A percentile compares a stretch with the other conserved stretches of the same genome.
Evolutionary conservation across 2,329 filamentous ascomycete genomes (phyloP).

Genomic region (Dryadomyces sulphureus): DNA sequence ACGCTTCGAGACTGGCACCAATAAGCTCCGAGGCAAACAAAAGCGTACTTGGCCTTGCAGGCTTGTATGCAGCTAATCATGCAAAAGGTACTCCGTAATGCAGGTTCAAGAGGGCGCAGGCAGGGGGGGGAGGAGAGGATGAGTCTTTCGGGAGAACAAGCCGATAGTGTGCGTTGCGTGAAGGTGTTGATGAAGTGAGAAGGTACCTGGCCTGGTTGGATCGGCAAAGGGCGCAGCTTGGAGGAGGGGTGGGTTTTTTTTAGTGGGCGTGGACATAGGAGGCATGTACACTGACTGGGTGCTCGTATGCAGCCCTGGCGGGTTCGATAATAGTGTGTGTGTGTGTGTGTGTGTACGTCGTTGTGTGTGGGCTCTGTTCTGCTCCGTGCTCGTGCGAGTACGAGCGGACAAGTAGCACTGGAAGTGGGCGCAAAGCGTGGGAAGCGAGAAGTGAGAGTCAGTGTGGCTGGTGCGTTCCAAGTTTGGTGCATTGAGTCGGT

Average conservation of each 20-base stretch:
- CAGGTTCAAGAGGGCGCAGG: conserved; percentile 9
- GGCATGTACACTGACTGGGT: too few species aligned
- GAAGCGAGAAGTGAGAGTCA: too few species aligned
- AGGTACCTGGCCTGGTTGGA: not conserved
- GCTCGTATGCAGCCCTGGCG: not conserved
- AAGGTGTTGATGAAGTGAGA: not conserved
- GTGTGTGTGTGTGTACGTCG: not conserved
- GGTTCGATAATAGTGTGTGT: not conserved
- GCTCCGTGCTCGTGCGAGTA: not conserved
- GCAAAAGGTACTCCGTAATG: conserved; percentile 8
- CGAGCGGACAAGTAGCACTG: not conserved
- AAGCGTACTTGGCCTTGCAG: conserved; percentile 7
- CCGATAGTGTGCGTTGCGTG: conserved; percentile 2
- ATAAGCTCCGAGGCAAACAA: conserved; percentile 9
- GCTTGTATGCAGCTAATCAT: conserved; percentile 14
- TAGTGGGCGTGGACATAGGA: not conserved
- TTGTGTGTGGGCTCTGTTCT: not conserved
- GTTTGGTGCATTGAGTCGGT: too few species aligned
- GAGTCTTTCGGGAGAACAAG: conserved; percentile 1
- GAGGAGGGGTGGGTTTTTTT: not conserved
- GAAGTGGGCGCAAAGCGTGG: not conserved
- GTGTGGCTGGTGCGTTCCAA: too few species aligned
- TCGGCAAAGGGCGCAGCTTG: not conserved
- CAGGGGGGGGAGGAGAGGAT: not conserved
- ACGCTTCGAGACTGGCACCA: conserved; percentile 8